A percentile compares a stretch with the other conserved stretches of the same genome.
phyloP scores from a whole-genome alignment of 345 rosid species.

The Carallia brachiata region DNA sequence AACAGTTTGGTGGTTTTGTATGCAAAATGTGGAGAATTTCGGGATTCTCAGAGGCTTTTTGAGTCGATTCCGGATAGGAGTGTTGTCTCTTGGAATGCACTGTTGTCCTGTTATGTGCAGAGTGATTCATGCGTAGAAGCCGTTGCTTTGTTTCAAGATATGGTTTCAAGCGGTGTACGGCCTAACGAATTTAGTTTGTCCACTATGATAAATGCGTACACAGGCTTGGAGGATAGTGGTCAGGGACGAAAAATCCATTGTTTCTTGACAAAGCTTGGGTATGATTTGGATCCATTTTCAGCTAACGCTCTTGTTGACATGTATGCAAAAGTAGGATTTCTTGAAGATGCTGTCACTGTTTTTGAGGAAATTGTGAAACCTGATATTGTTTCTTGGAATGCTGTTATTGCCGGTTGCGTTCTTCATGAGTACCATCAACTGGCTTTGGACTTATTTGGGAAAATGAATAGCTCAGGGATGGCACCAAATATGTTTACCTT shows the following conservation, averaged over 20 bases:
- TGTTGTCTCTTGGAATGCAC: constrained; percentile 61
- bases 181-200: constrained; percentile 67
- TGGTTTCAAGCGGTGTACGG: constrained; percentile 45
- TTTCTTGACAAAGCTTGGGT: constrained; percentile 50
- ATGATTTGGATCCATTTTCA: constrained; percentile 44
- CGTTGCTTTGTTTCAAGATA: constrained; percentile 40
- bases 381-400: constrained; percentile 69
- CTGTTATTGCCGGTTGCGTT: constrained; percentile 59
- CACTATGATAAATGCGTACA: constrained; percentile 49
- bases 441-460: constrained; percentile 39
- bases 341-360: constrained; percentile 39
- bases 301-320: constrained; percentile 66
- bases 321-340: constrained; percentile 54
- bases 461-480: constrained; percentile 40
- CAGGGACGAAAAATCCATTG: constrained; percentile 53
- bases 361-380: constrained; percentile 46
- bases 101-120: constrained; percentile 57
- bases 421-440: constrained; percentile 36
- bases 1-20: constrained; percentile 58
- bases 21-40: constrained; percentile 50
- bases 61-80: constrained; percentile 40
- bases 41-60: constrained; percentile 50
- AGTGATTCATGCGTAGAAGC: constrained; percentile 40
- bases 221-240: constrained; percentile 42
- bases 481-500: constrained; percentile 51